phyloP scores from a whole-genome alignment of 441 rosid species.

The Syzygium malaccense region DNA sequence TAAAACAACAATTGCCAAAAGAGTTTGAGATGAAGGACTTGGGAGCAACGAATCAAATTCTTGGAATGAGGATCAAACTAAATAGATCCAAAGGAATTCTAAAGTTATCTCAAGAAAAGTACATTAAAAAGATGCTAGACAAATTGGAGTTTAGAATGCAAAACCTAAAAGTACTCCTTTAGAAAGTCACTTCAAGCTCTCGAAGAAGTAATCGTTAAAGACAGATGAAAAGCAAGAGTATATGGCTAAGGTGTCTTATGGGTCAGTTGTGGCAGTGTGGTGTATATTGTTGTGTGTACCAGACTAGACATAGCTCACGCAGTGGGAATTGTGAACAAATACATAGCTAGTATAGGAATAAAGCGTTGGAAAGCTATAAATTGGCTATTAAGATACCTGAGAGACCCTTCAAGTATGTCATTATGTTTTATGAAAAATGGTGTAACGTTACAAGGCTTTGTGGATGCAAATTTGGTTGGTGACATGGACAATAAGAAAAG shows the following conservation, averaged over 20 bases:
- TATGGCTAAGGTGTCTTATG: background rate
- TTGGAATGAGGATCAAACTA: background rate
- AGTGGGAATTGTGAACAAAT: background rate
- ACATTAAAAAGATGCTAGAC: background rate
- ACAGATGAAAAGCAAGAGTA: background rate
- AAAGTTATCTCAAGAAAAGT: background rate
- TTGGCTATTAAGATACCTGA: background rate
- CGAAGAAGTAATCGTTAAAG: background rate
- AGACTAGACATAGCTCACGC: background rate
- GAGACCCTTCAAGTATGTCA: background rate
- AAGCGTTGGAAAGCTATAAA: background rate
- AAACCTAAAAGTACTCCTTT: background rate
- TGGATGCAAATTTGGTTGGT: background rate
- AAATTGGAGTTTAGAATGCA: background rate
- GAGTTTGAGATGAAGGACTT: background rate
- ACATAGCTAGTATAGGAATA: background rate
- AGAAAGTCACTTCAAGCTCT: no score
- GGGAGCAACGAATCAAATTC: accelerated
- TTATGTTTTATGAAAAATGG: background rate
- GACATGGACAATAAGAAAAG: background rate
- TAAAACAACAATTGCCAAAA: background rate
- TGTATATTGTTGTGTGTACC: background rate
- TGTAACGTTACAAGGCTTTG: background rate
- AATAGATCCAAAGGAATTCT: background rate
- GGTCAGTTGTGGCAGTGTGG: background rate